Base-by-base conservation (phyloP, 768 basidiomycete genomes). In the Cyathus striatus region DNA sequence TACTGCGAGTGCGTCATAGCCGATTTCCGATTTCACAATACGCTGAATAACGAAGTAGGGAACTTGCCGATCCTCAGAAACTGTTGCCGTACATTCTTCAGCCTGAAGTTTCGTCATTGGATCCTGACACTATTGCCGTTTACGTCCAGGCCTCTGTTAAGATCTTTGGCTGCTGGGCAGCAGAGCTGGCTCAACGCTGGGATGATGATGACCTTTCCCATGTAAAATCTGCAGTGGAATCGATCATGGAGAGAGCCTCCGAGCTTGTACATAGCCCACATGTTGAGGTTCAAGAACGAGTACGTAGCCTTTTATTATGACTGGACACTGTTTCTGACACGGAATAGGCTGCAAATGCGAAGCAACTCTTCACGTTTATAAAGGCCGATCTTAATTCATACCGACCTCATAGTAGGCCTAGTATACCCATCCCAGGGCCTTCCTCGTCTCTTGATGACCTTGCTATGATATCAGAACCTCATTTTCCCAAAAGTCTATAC, bases 281-380 rank as follows among this genome's bases (percentile, higher is more conserved):
- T 53, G 81, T 92, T 36, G 95, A 97, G 55, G 84, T 97, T 9
- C 93, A 96, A 64, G 94, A 98, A 62, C 73, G 95, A 55, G 91
- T 90, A 49, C 49, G 83, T 67, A n/a, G 12, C 22, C 6, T 24
- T 37, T 51, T 23, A n/a, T 38, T 18, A 43, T 44, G 47, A 45
- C 25, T 46, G 25, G n/a, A 35, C 12, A 21, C 22, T 41, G 30
- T 43, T 17, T 30, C 13, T 27, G 23, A 6, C 37, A 20, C 47
- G n/a, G n/a, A n/a, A n/a, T n/a, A 93, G 90, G 89, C 90, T n/a
- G 83, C 88, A 16, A 90, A 92, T 50, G 72, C 81, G 23, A 60
- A 81, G 6, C 83, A 89, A 51, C 63, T 94, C 2, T 83, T 90
- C 57, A 73, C 71, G 2, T 88, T 93, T 52, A 76, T 93, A 40